Evolutionary conservation across 441 rosid genomes (phyloP).

Genomic region (Populus hybrid): DNA sequence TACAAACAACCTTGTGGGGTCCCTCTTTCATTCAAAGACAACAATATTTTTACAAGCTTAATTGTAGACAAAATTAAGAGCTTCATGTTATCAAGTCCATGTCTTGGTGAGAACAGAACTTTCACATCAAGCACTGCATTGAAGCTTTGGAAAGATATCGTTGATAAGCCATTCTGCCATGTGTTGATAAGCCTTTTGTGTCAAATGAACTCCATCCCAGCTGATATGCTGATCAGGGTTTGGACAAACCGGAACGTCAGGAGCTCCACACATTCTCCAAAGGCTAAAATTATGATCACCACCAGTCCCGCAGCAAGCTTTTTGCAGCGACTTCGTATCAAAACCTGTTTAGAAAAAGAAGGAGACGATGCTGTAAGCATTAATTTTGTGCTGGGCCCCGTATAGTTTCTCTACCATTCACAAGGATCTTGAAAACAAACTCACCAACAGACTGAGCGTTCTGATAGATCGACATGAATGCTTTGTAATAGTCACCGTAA

Average conservation of each 20-base stretch:
- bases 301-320: too few relatives aligned
- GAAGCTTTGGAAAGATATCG: background rate
- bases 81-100: background rate
- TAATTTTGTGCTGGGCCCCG: background rate
- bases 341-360: too few relatives aligned
- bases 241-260: background rate
- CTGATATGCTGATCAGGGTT: background rate
- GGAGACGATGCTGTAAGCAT: background rate
- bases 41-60: background rate
- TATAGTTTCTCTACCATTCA: background rate
- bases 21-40: background rate
- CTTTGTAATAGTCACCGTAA: constrained; percentile 11
- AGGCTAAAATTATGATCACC: background rate
- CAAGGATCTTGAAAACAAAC: background rate
- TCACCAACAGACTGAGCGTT: background rate
- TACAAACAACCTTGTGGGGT: background rate
- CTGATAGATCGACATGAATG: background rate
- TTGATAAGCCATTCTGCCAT: background rate
- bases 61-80: background rate
- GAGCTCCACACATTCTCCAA: background rate
- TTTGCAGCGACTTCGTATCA: too few relatives aligned
- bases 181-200: background rate
- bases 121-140: background rate
- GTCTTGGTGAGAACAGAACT: background rate
- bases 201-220: constrained; percentile 4